Conservation (phyloP, 768 basidiomycete species). For the Termitomyces sp. region DNA sequence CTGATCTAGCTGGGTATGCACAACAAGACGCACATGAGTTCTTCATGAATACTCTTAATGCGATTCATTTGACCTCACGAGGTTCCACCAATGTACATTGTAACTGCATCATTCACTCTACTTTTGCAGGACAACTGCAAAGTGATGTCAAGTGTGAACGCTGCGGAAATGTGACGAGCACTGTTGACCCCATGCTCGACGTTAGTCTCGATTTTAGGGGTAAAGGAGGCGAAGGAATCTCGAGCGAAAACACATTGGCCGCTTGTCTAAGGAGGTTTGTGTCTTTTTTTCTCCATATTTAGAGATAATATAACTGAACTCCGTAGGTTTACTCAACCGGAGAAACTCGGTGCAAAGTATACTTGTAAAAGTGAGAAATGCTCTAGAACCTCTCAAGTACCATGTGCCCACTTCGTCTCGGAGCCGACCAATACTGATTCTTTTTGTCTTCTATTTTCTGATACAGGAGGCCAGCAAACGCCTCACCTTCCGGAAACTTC, state of each 20-base stretch:
- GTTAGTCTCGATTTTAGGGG: constrained; percentile 79
- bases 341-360: constrained; percentile 79
- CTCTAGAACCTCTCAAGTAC: constrained; percentile 58
- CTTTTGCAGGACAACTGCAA: constrained; percentile 82
- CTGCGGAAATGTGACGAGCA: constrained; percentile 73
- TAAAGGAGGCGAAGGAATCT: constrained; percentile 35
- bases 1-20: constrained; percentile 84
- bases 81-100: constrained; percentile 75
- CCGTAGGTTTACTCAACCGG: constrained; percentile 75
- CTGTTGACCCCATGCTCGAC: constrained; percentile 87
- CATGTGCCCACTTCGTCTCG: constrained; percentile 16
- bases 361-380: constrained; percentile 67
- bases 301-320: not conserved
- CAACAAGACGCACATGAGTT: constrained; percentile 95
- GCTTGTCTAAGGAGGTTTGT: constrained; percentile 69
- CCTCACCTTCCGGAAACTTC: constrained; percentile 77
- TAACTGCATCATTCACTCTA: constrained; percentile 87
- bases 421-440: not conserved
- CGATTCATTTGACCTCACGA: constrained; percentile 76
- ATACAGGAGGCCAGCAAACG: constrained; percentile 75
- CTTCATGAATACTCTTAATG: constrained; percentile 79
- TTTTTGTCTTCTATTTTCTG: not conserved
- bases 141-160: constrained; percentile 87
- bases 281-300: not conserved
- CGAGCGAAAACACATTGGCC: constrained; percentile 60